A percentile compares a stretch with the other conserved stretches of the same genome.
Evolutionary conservation across 1,284 basidiomycete species (phyloP).

Genomic region (Marasmius tenuissimus): DNA sequence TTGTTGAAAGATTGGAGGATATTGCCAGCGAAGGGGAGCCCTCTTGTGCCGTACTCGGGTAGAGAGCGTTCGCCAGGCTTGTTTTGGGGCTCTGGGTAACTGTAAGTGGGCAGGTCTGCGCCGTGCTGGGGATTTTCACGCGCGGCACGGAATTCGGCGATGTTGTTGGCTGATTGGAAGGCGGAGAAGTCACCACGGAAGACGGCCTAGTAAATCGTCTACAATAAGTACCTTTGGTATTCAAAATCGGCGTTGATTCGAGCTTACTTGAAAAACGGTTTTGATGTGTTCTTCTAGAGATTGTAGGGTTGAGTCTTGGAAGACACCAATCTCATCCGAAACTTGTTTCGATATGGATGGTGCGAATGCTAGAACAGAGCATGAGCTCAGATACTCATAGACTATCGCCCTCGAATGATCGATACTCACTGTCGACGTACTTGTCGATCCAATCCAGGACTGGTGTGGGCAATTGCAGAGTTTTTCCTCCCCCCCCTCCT

Average conservation of each 20-base stretch:
- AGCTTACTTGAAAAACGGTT: not conserved
- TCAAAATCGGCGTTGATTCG: not conserved
- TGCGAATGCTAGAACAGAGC: not conserved
- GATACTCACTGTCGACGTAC: not conserved
- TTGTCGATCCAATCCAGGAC: not conserved
- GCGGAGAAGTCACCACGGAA: not conserved
- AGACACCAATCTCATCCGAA: not conserved
- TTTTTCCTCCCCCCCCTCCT: not conserved
- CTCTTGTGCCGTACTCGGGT: not conserved
- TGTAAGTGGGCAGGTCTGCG: not conserved
- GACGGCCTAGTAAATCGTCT: not conserved
- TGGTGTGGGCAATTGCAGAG: not conserved
- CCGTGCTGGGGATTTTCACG: not conserved
- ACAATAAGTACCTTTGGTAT: not conserved
- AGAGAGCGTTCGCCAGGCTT: not conserved
- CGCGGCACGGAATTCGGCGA: not conserved
- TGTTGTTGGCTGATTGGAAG: not conserved
- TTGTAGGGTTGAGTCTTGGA: not conserved
- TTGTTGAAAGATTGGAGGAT: not conserved
- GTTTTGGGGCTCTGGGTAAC: not conserved
- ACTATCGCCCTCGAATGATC: not conserved
- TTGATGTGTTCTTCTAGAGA: not conserved
- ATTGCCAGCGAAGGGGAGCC: not conserved
- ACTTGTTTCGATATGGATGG: not conserved
- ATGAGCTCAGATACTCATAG: not conserved